These are phyloP conservation scores for Anacardium occidentale DNA, from an alignment of 345 rosid genomes.

Conservation along the genomic window DNA sequence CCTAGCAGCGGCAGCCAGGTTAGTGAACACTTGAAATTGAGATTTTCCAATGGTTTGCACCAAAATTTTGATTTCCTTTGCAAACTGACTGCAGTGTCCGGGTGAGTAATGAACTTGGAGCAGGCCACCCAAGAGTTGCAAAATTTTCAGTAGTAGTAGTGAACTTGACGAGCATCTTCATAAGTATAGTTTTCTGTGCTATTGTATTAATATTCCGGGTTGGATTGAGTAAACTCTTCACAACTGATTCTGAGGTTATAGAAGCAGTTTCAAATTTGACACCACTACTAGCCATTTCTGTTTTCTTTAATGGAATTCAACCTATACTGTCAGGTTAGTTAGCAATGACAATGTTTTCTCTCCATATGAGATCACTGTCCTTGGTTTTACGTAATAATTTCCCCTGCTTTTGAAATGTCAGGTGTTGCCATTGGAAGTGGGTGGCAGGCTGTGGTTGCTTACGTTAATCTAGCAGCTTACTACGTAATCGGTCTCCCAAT, in stretches of 20 bases:
- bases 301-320: conserved; percentile 84
- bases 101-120: conserved; percentile 91
- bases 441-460: conserved; percentile 94
- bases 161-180: conserved; percentile 51
- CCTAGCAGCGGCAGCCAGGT: conserved; percentile 83
- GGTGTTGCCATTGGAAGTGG: conserved; percentile 99
- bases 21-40: conserved; percentile 6
- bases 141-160: conserved; percentile 78
- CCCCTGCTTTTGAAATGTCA: conserved; percentile 12
- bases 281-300: conserved; percentile 81
- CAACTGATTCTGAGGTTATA: conserved; percentile 60
- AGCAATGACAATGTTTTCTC: background rate
- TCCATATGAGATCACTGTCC: background rate
- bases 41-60: background rate
- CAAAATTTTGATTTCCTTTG: background rate
- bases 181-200: conserved; percentile 53
- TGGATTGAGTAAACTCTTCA: conserved; percentile 68
- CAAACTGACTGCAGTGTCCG: conserved; percentile 49
- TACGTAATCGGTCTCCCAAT: conserved; percentile 89
- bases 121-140: conserved; percentile 71
- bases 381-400: background rate
- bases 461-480: conserved; percentile 70
- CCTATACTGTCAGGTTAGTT: conserved; percentile 94
- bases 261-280: conserved; percentile 60
- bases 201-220: conserved; percentile 50